These are phyloP conservation scores for Spergularia marina DNA, from an alignment of 148 eudicot genomes.

Conservation along the genomic window DNA sequence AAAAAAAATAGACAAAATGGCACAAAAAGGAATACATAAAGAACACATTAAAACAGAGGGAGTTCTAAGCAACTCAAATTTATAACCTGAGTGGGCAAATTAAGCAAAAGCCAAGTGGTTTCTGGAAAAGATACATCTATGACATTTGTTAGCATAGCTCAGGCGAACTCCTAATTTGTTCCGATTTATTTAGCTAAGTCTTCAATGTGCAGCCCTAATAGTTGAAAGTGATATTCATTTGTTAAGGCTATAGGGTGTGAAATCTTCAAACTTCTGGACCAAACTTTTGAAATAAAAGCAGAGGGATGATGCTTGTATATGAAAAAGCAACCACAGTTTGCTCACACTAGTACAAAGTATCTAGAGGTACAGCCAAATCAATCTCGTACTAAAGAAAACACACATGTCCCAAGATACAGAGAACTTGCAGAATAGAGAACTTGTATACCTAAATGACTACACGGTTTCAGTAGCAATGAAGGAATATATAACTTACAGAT, in stretches of 20 bases:
- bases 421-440: not conserved
- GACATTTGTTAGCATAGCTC: not conserved
- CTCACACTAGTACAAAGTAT: not conserved
- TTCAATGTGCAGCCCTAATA: not conserved
- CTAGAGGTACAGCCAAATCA: not conserved
- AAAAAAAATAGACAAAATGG: no score
- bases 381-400: not conserved
- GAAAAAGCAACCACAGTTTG: not conserved
- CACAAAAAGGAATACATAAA: no score
- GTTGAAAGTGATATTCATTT: not conserved
- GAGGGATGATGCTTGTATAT: not conserved
- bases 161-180: not conserved
- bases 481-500: slow-evolving; percentile 42
- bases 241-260: not conserved
- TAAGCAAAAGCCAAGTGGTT: not conserved
- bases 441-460: not conserved
- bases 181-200: not conserved
- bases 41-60: no score
- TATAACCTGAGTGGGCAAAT: not conserved
- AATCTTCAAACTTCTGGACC: not conserved
- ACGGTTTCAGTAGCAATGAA: not conserved
- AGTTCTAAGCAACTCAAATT: not conserved
- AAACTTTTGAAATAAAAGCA: slow-evolving; percentile 4
- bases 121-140: not conserved
- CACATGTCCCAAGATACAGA: not conserved